These are phyloP conservation scores for Phyllosticta citriasiana DNA, from an alignment of 2,329 filamentous ascomycete species.

Conservation along the genomic window DNA sequence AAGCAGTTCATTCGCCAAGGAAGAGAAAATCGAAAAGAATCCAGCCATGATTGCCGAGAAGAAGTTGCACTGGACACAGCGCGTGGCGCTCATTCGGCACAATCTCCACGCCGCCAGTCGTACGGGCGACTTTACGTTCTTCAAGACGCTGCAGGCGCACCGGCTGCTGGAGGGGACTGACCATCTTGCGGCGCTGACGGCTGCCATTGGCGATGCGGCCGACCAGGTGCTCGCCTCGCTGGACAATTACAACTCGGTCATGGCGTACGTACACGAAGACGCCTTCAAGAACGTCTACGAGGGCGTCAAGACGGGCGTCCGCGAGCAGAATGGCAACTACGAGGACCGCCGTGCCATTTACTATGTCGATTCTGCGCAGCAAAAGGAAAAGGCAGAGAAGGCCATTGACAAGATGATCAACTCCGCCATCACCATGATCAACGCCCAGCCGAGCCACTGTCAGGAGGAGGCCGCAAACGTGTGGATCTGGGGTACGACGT, in stretches of 20 bases:
- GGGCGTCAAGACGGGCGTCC: slow-evolving; percentile 25
- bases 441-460: slow-evolving; percentile 26
- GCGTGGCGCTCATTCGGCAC: slow-evolving; percentile 35
- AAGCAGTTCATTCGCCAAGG: not conserved
- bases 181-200: slow-evolving; percentile 33
- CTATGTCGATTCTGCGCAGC: slow-evolving; percentile 35
- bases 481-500: slow-evolving; percentile 35
- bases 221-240: slow-evolving; percentile 34
- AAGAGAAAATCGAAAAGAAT: not conserved
- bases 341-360: slow-evolving; percentile 24
- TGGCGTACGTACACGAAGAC: slow-evolving; percentile 38
- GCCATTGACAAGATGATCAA: slow-evolving; percentile 38
- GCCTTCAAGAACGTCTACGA: slow-evolving; percentile 38
- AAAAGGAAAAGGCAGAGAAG: slow-evolving; percentile 35
- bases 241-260: slow-evolving; percentile 36
- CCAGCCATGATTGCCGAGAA: slow-evolving; percentile 12
- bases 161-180: slow-evolving; percentile 35
- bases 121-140: slow-evolving; percentile 37
- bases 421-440: slow-evolving; percentile 34
- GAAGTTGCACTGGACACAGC: slow-evolving; percentile 37
- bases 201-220: slow-evolving; percentile 32
- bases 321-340: slow-evolving; percentile 5
- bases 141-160: slow-evolving; percentile 36
- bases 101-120: slow-evolving; percentile 35
- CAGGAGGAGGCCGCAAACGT: slow-evolving; percentile 35